These are phyloP conservation scores for Aureobasidium sp. DNA, from an alignment of 2,329 filamentous ascomycete species.

Conservation along the genomic window DNA sequence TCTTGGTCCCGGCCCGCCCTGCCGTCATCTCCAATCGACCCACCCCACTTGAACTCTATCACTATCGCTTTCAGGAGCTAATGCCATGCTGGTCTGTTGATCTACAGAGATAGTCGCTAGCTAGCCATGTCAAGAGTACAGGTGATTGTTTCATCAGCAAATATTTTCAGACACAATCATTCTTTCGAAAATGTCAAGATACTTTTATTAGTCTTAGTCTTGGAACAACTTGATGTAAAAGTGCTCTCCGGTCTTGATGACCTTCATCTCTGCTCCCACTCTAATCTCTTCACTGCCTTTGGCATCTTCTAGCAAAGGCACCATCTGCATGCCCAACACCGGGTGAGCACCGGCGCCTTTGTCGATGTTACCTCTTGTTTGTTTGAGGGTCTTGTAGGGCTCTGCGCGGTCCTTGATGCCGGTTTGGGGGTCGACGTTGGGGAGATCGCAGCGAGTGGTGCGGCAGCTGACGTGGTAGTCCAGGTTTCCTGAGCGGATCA, in stretches of 20 bases:
- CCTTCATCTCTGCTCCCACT: slow-evolving; percentile 28
- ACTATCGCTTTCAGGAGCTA: neutral
- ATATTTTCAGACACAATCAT: too few species aligned
- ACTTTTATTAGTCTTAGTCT: slow-evolving; percentile 2
- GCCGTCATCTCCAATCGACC: neutral
- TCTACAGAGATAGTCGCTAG: too few species aligned
- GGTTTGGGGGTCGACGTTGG: slow-evolving; percentile 59
- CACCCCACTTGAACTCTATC: neutral
- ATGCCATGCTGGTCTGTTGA: too few species aligned
- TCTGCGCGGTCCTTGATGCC: slow-evolving; percentile 38
- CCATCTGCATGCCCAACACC: slow-evolving; percentile 29
- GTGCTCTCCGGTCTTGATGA: slow-evolving; percentile 36
- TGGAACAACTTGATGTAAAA: slow-evolving; percentile 15
- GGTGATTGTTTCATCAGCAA: too few species aligned
- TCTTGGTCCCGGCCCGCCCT: neutral
- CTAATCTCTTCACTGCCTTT: slow-evolving; percentile 32
- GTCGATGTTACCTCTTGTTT: slow-evolving; percentile 24
- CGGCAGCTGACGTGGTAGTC: slow-evolving; percentile 52
- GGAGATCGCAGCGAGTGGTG: slow-evolving; percentile 63
- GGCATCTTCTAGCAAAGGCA: slow-evolving; percentile 26
- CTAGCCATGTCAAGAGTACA: too few species aligned
- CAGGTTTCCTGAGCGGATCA: slow-evolving; percentile 45
- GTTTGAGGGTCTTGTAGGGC: slow-evolving; percentile 26
- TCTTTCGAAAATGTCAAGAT: neutral
- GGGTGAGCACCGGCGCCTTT: slow-evolving; percentile 27